These are phyloP conservation scores for Nigrospora oryzae DNA, from an alignment of 2,329 filamentous ascomycete species.

Conservation along the genomic window DNA sequence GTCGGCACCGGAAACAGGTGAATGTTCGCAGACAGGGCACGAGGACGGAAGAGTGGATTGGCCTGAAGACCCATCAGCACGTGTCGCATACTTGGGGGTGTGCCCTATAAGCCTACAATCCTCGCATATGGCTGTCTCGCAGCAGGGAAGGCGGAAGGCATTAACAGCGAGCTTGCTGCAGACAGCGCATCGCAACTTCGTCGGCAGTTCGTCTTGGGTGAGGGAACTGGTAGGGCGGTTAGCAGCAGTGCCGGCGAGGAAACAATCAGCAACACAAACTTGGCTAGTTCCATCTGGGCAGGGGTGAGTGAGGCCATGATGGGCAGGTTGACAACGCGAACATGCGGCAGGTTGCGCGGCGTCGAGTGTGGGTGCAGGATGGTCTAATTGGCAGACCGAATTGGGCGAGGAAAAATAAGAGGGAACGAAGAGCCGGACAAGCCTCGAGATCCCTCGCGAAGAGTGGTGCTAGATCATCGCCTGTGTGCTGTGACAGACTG, in stretches of 20 bases:
- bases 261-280: constrained; percentile 24
- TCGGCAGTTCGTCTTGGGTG: constrained; percentile 78
- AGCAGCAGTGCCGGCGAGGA: too few relatives aligned
- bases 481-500: too few relatives aligned
- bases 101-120: constrained; percentile 52
- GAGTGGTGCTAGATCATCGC: background rate
- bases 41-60: constrained; percentile 67
- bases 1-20: constrained; percentile 74
- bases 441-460: constrained; percentile 3
- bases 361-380: too few relatives aligned
- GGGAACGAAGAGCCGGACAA: constrained; percentile 1
- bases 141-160: constrained; percentile 86
- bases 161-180: constrained; percentile 89
- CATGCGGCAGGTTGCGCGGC: too few relatives aligned
- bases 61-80: constrained; percentile 39
- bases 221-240: constrained; percentile 50
- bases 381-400: too few relatives aligned
- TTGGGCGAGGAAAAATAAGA: background rate
- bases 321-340: background rate
- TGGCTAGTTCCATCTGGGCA: constrained; percentile 51
- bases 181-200: constrained; percentile 88
- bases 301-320: constrained; percentile 30
- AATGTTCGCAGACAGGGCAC: constrained; percentile 91
- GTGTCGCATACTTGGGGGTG: background rate
- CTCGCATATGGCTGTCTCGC: constrained; percentile 90